Conservation (phyloP, 495 filamentous ascomycete species). For the Penicillium parvum region DNA sequence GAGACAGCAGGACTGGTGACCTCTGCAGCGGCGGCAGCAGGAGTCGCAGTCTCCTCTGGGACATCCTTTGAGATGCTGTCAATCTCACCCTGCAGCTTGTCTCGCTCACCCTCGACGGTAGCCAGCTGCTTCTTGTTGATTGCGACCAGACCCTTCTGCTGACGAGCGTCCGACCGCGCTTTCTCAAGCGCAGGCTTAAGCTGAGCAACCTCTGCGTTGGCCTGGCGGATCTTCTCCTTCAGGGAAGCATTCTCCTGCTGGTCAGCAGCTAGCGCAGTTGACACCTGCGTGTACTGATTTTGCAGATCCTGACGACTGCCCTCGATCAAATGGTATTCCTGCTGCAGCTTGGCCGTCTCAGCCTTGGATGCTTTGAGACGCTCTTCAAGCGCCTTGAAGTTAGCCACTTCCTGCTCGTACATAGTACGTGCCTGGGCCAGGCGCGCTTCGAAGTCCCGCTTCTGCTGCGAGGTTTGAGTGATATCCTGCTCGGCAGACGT, state of each 20-base stretch:
- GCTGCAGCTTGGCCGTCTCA: constrained; percentile 76
- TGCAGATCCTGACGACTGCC: constrained; percentile 79
- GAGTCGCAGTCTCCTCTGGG: constrained; percentile 37
- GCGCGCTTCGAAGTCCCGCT: constrained; percentile 84
- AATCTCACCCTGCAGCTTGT: constrained; percentile 76
- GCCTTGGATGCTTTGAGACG: constrained; percentile 68
- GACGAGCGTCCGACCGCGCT: constrained; percentile 78
- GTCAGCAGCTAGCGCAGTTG: constrained; percentile 72
- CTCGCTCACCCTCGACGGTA: constrained; percentile 80
- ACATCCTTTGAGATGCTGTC: constrained; percentile 59
- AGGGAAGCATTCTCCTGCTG: constrained; percentile 81
- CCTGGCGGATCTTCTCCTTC: constrained; percentile 78
- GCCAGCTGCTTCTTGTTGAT: constrained; percentile 97
- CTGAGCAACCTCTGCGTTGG: constrained; percentile 76
- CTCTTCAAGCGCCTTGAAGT: constrained; percentile 79
- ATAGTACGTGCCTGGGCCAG: constrained; percentile 76
- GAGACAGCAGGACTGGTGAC: constrained; percentile 65
- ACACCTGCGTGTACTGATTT: constrained; percentile 72
- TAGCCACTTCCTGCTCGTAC: constrained; percentile 89
- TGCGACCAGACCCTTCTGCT: constrained; percentile 91
- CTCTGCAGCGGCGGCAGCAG: constrained; percentile 39
- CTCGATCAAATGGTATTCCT: constrained; percentile 77
- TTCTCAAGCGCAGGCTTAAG: constrained; percentile 88
- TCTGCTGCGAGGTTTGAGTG: constrained; percentile 73
- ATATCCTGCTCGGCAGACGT: constrained; percentile 72